Percentiles rank a stretch among this genome's conserved stretches.
Evolutionary conservation across 2,329 filamentous ascomycete species (phyloP).

Genomic region (Trichophyton equinum): DNA sequence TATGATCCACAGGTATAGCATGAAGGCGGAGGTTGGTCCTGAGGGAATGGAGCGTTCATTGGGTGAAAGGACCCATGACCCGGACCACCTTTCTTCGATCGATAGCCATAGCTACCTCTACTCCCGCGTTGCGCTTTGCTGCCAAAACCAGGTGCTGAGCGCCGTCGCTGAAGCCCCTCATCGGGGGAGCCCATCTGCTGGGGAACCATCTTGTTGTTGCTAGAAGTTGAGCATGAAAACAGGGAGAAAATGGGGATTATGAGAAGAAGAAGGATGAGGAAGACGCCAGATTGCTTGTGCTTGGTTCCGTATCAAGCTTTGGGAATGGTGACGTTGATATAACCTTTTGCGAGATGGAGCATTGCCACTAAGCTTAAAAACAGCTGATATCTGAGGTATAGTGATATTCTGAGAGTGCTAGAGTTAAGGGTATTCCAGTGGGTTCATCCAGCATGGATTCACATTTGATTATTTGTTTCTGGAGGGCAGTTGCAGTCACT

Average conservation of each 20-base stretch:
- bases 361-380: neutral
- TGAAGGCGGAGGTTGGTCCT: conserved; percentile 13
- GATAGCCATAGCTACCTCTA: conserved; percentile 8
- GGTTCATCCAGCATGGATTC: neutral
- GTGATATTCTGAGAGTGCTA: neutral
- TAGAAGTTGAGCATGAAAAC: neutral
- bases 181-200: neutral
- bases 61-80: conserved; percentile 6
- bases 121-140: conserved; percentile 11
- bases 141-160: conserved; percentile 7
- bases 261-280: neutral
- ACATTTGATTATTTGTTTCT: neutral
- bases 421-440: neutral
- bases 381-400: neutral
- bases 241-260: neutral
- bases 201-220: neutral
- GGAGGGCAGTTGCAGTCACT: neutral
- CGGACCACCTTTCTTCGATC: conserved; percentile 14
- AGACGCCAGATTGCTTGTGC: neutral
- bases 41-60: conserved; percentile 5
- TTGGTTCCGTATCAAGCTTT: neutral
- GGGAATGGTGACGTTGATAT: neutral
- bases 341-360: neutral
- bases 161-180: conserved; percentile 2
- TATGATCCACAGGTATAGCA: conserved; percentile 26